Evolutionary conservation across 306 rosid species (phyloP).

Genomic region (Quercus variabilis): DNA sequence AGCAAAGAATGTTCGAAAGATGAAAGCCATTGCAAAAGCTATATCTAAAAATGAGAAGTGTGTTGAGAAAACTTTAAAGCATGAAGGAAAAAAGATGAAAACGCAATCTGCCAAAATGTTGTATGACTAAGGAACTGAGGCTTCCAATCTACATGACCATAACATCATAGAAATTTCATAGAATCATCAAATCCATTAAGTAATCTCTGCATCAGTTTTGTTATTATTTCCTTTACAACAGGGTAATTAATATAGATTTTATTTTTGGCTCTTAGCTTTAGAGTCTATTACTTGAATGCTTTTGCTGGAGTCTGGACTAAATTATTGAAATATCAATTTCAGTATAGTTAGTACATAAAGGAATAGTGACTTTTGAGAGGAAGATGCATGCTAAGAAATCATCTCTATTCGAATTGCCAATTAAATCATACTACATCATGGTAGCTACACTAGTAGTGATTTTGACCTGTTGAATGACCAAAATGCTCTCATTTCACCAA

Average conservation of each 20-base stretch:
- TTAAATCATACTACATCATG: too few relatives aligned
- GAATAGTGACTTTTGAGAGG: not conserved
- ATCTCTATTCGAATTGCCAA: too few relatives aligned
- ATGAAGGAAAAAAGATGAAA: slow-evolving; percentile 59
- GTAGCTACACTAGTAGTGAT: too few relatives aligned
- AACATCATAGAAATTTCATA: not conserved
- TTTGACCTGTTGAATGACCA: too few relatives aligned
- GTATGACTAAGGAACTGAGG: slow-evolving; percentile 47
- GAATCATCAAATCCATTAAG: not conserved
- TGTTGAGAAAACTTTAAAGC: slow-evolving; percentile 50
- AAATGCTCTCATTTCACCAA: too few relatives aligned
- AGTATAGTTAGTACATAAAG: not conserved
- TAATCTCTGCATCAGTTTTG: not conserved
- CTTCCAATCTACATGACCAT: not conserved
- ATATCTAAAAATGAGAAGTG: slow-evolving; percentile 52
- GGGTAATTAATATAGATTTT: not conserved
- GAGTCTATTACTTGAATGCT: not conserved
- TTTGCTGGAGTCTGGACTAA: not conserved
- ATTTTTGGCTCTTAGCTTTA: not conserved
- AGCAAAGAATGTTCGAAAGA: slow-evolving; percentile 64
- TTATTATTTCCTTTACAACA: not conserved
- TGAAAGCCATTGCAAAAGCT: slow-evolving; percentile 68
- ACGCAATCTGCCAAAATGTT: slow-evolving; percentile 72
- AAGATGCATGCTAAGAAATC: too few relatives aligned
- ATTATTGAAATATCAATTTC: not conserved